Evolutionary conservation across 805 yeast species (phyloP).

Genomic region (Candida jianshihensis): DNA sequence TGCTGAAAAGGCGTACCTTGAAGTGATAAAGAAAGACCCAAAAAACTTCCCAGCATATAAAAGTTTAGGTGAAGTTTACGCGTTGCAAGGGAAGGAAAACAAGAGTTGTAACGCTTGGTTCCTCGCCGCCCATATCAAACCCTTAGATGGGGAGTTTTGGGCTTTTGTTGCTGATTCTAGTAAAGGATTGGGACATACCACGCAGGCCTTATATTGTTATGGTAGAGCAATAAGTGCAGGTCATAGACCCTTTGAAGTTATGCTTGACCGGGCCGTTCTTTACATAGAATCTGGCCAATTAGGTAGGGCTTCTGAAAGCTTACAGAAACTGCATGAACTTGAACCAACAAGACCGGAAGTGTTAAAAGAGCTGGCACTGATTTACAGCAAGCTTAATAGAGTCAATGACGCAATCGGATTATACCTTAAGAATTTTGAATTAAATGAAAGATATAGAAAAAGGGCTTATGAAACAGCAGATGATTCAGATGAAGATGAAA

Average conservation of each 20-base stretch:
- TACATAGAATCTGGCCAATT: constrained; percentile 60
- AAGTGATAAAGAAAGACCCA: constrained; percentile 72
- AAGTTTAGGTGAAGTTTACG: constrained; percentile 79
- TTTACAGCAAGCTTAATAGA: constrained; percentile 44
- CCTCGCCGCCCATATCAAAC: constrained; percentile 70
- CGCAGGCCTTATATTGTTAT: constrained; percentile 78
- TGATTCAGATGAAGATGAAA: constrained; percentile 22
- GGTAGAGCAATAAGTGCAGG: constrained; percentile 49
- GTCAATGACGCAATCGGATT: constrained; percentile 68
- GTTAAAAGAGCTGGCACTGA: constrained; percentile 53
- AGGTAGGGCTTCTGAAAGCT: constrained; percentile 69
- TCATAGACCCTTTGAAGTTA: constrained; percentile 43
- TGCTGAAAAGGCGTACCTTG: constrained; percentile 55
- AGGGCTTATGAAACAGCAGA: constrained; percentile 21
- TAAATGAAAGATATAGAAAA: constrained; percentile 42
- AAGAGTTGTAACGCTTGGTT: constrained; percentile 80
- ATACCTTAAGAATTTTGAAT: constrained; percentile 56
- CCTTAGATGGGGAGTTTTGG: constrained; percentile 76
- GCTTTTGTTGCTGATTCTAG: constrained; percentile 65
- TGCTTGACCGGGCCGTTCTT: constrained; percentile 59
- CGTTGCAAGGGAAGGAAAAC: constrained; percentile 54
- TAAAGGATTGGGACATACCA: constrained; percentile 54
- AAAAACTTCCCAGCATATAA: constrained; percentile 79
- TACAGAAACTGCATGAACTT: constrained; percentile 47
- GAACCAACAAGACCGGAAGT: constrained; percentile 57